Evolutionary conservation across 2,329 filamentous ascomycete species (phyloP).

Genomic region (Zymoseptoria tritici): DNA sequence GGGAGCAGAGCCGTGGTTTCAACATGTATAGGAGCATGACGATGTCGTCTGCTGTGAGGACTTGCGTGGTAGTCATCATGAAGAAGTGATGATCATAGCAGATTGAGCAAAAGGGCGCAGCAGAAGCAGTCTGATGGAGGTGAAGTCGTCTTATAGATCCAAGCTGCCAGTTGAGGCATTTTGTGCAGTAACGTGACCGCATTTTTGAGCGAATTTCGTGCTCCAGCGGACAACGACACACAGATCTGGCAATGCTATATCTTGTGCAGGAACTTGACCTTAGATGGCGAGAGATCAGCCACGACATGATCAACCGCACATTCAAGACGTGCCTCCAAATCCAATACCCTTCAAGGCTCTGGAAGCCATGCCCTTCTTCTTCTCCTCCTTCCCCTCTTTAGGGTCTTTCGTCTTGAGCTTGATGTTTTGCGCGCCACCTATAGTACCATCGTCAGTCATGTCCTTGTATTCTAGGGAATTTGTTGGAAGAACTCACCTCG

Average conservation of each 20-base stretch:
- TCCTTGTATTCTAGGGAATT: neutral
- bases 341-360: neutral
- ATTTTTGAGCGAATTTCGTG: neutral
- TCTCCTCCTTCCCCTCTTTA: slow-evolving; percentile 22
- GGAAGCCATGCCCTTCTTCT: slow-evolving; percentile 18
- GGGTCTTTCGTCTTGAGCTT: slow-evolving; percentile 41
- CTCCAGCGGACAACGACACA: neutral
- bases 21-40: neutral
- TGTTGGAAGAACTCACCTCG: slow-evolving; percentile 40
- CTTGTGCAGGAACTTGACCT: neutral
- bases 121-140: neutral
- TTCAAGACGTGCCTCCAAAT: neutral
- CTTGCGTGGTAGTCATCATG: neutral
- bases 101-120: neutral
- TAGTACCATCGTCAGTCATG: slow-evolving; percentile 16
- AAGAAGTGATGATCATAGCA: neutral
- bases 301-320: neutral
- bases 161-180: neutral
- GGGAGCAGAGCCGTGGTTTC: neutral
- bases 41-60: neutral
- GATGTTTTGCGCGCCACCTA: slow-evolving; percentile 48
- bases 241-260: neutral
- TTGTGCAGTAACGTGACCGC: neutral
- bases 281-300: too few species aligned
- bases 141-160: neutral